Evolutionary conservation across 176 grass and related monocot genomes (phyloP).

Genomic region (Rhynchospora breviuscula): DNA sequence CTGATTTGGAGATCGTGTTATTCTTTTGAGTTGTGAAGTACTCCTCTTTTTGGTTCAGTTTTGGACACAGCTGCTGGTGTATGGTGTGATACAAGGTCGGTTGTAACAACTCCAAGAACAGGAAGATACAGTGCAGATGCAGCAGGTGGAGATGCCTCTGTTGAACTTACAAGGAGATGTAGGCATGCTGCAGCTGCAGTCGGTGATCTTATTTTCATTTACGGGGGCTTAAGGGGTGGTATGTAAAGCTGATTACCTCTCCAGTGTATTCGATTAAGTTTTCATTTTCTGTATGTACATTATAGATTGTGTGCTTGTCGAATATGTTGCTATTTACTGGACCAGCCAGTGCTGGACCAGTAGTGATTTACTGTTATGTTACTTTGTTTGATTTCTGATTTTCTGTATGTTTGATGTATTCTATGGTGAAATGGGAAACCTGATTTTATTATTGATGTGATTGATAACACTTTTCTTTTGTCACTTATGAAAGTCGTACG

Average conservation of each 20-base stretch:
- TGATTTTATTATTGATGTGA: not conserved
- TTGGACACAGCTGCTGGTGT: constrained; percentile 97
- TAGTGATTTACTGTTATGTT: not conserved
- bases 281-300: constrained; percentile 3
- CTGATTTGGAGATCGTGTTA: not conserved
- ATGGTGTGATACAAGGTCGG: constrained; percentile 91
- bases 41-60: constrained; percentile 50
- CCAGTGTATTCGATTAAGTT: not conserved
- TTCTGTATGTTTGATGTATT: not conserved
- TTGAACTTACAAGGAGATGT: constrained; percentile 83
- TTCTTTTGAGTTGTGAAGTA: not conserved
- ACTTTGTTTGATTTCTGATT: not conserved
- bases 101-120: constrained; percentile 90
- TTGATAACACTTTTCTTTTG: not conserved
- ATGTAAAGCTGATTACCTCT: not conserved
- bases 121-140: constrained; percentile 93
- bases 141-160: constrained; percentile 86
- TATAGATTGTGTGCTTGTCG: not conserved
- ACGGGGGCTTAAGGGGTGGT: constrained; percentile 95
- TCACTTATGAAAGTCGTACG: not conserved
- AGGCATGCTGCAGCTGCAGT: constrained; percentile 92
- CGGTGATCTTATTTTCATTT: constrained; percentile 94
- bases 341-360: not conserved
- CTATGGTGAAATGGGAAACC: not conserved
- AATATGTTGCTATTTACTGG: not conserved